Base-by-base conservation (phyloP, 2,329 filamentous ascomycete genomes). In the Claviceps quebecensis region DNA sequence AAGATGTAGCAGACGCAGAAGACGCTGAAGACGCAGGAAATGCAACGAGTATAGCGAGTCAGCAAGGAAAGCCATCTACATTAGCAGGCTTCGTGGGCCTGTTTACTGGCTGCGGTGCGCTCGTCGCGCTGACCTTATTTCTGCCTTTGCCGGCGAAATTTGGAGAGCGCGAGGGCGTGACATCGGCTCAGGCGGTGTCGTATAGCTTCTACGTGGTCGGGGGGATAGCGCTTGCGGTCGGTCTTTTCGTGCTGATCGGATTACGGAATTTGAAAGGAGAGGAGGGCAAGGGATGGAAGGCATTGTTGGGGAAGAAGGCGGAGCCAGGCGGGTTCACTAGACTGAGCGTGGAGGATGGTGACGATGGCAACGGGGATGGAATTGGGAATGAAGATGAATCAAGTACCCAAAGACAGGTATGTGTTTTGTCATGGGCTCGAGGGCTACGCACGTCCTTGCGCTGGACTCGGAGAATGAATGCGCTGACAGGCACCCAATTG, bases 171-270 rank as follows among this genome's bases (percentile, higher is more conserved):
- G 73, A 81, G 41, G 87, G 84, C n/a, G 74, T 85, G 9, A 84
- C 83, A 0, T 82, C 85, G 19, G 81, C 79, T 1, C 71, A 85
- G 57, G 87, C 91, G 2, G 81, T 98, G 9, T 80, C 82, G 29
- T 78, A 86, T 60, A 89, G 87, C 63, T 98, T 93, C 69, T 96
- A 96, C 61, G 77, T 93, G 7, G 91, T 97, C 4, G 86, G 83
- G 1, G 65, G 66, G 1, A 74, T 95, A 9, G 78, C 93, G 0
- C 64, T 95, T 11, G 55, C 79, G 0, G 83, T 97, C 3, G 83
- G 87, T 11, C 57, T 84, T 2, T 80, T 83, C 55, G 93, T 91
- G 53, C 85, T 86, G 59, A 71, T 95, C 56, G 93, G 93, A 1
- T 72, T 98, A 37, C 81, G 76, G 16, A 70, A 73, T 22, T 64